Conservation (phyloP, 495 filamentous ascomycete genomes). For the Xylaria cubensis region DNA sequence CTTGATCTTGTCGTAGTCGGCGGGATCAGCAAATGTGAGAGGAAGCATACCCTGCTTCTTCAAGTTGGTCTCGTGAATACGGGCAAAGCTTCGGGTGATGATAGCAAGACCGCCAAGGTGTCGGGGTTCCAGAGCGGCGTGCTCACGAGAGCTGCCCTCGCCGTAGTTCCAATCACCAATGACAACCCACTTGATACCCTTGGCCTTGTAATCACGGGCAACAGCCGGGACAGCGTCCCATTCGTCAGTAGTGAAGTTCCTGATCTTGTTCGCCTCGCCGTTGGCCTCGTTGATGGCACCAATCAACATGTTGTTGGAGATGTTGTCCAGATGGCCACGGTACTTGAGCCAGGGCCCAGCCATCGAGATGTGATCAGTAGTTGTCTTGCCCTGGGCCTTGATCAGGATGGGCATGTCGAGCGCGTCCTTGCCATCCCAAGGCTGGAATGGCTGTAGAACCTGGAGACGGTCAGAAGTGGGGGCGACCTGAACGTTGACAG, state of each 20-base stretch:
- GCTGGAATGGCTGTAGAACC: conserved; percentile 80
- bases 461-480: conserved; percentile 93
- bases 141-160: conserved; percentile 96
- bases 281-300: conserved; percentile 96
- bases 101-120: conserved; percentile 97
- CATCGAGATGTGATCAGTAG: conserved; percentile 99
- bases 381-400: conserved; percentile 98
- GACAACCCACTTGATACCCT: conserved; percentile 95
- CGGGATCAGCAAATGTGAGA: conserved; percentile 90
- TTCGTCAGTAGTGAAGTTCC: conserved; percentile 84
- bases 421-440: conserved; percentile 96
- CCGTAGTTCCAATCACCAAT: conserved; percentile 99
- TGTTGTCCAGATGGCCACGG: conserved; percentile 99
- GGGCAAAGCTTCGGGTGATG: conserved; percentile 94
- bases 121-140: conserved; percentile 95
- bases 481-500: conserved; percentile 81
- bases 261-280: conserved; percentile 97
- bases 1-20: conserved; percentile 96
- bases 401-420: conserved; percentile 90
- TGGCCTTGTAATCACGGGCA: conserved; percentile 98
- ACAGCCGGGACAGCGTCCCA: conserved; percentile 90
- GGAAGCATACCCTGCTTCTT: conserved; percentile 99
- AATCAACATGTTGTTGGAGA: conserved; percentile 99
- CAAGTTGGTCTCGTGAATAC: conserved; percentile 99
- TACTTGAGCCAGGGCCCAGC: conserved; percentile 99